A percentile compares a stretch with the other conserved stretches of the same genome.
Conservation (phyloP, 352 stramenopile species). For the Globisporangium acanthophoron region DNA sequence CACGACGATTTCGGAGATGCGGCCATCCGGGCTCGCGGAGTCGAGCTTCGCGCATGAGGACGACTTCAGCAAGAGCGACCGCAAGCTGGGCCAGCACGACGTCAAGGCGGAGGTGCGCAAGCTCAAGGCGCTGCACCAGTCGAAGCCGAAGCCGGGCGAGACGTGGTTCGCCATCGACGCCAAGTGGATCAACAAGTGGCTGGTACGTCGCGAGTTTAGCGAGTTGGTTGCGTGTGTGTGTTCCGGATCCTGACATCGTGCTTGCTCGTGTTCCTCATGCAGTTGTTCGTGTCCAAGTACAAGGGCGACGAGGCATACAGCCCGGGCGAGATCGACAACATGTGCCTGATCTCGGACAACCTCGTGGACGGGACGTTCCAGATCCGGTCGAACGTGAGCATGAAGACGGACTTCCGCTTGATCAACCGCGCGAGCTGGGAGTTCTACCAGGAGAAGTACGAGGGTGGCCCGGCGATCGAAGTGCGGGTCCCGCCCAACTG, state of each 20-base stretch:
- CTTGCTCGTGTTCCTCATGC: background rate
- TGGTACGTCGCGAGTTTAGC: slow-evolving; percentile 14
- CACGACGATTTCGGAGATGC: slow-evolving; percentile 47
- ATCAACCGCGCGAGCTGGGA: slow-evolving; percentile 82
- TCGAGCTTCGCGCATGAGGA: slow-evolving; percentile 62
- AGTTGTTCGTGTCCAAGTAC: slow-evolving; percentile 69
- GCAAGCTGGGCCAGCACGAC: slow-evolving; percentile 39
- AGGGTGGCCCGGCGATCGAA: slow-evolving; percentile 61
- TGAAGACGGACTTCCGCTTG: slow-evolving; percentile 75
- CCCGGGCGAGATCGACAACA: slow-evolving; percentile 67
- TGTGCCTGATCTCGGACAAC: slow-evolving; percentile 64
- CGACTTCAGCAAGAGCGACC: slow-evolving; percentile 46
- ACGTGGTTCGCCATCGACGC: slow-evolving; percentile 63
- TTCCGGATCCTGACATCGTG: background rate
- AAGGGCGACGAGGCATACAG: slow-evolving; percentile 49
- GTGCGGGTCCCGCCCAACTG: slow-evolving; percentile 57
- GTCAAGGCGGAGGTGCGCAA: slow-evolving; percentile 57
- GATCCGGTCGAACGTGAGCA: slow-evolving; percentile 42
- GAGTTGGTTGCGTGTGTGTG: background rate
- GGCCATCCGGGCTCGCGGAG: slow-evolving; percentile 40
- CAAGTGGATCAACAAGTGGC: slow-evolving; percentile 63
- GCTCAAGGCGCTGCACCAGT: slow-evolving; percentile 65
- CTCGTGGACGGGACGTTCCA: slow-evolving; percentile 62
- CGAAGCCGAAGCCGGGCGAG: slow-evolving; percentile 44
- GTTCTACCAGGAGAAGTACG: slow-evolving; percentile 66